A percentile compares a stretch with the other conserved stretches of the same genome.
Evolutionary conservation across 2,329 filamentous ascomycete genomes (phyloP).

Genomic region (Scolecobasidium constrictum): DNA sequence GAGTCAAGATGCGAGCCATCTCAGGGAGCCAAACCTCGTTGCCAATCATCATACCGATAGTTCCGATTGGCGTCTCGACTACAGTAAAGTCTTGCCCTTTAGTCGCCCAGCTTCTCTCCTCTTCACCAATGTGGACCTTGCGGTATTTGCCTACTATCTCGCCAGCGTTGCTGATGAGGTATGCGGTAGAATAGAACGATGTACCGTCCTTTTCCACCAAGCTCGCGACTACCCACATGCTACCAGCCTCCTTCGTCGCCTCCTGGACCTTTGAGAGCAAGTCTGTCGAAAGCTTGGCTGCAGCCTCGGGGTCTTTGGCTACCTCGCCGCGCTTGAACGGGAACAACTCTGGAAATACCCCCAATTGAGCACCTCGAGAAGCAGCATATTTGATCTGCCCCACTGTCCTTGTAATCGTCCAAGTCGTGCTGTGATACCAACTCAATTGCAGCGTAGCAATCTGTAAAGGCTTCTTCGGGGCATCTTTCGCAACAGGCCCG

Average conservation of each 20-base stretch:
- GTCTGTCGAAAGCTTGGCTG: background rate
- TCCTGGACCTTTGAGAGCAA: background rate
- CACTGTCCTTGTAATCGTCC: background rate
- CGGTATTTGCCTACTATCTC: background rate
- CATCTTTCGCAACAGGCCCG: background rate
- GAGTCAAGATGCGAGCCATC: background rate
- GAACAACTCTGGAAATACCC: slow-evolving; percentile 1
- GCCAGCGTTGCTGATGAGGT: background rate
- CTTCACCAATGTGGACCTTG: background rate
- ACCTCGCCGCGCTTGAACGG: slow-evolving; percentile 1
- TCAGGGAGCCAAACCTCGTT: slow-evolving; percentile 2
- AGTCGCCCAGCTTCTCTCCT: background rate
- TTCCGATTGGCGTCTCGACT: background rate
- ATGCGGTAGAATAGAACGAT: background rate
- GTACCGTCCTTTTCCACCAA: background rate
- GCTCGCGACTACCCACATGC: background rate
- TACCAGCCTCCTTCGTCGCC: background rate
- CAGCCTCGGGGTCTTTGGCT: background rate
- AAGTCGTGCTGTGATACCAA: background rate
- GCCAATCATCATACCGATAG: slow-evolving; percentile 1
- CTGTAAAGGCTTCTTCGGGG: background rate
- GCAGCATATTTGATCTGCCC: slow-evolving; percentile 1
- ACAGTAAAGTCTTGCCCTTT: background rate
- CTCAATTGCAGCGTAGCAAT: background rate
- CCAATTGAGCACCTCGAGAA: background rate